Evolutionary conservation across 495 filamentous ascomycete species (phyloP), one percentile per base, ranked within the genome.

Genomic region (Jackrogersella minutella): DNA sequence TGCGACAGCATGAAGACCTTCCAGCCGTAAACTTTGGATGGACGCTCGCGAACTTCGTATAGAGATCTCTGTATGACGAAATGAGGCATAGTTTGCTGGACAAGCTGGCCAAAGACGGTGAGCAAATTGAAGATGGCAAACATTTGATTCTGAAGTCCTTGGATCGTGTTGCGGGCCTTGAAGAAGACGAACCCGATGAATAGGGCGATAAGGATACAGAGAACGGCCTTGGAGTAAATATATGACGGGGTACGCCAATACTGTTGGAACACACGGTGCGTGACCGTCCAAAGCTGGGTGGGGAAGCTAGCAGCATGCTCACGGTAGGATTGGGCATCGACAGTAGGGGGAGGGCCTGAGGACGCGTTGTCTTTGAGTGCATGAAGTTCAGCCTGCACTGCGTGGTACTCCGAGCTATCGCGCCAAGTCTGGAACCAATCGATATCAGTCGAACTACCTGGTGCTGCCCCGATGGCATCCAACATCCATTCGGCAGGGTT

Each of bases 401-500:
- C 84, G 37, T 78, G 71, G 70, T 88, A 88, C 77, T 97, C 93
- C 22, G 85, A 77, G 66, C 87, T 91, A 9, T 90, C 83, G 26
- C 87, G 87, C 93, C 93, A 98, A 11, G 88, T 81, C 50, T 89
- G 74, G 70, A 86, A 84, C 94, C 94, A 98, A 74, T 98, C 92
- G 56, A 90, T 85, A 31, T 91, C 84, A 16, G 87, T 88, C 56
- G 82, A 73, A 16, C 86, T 88, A 21, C 91, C 92, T n/a, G 93
- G 93, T 1, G 93, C 93, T 22, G 92, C 93, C 62, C 93, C 94
- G 70, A 94, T 96, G 47, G 92, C 89, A 72, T 97, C 93, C 33
- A 98, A 82, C 91, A 98, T 97, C 91, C 91, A 97, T 78, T 98
- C 94, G 16, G 94, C 94, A 24, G 93, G 93, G 77, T 91, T 97